Percentiles rank a stretch among this genome's conserved stretches.
Conservation (phyloP, 192 early-diverging fungal genomes). For the Backusella circina region DNA sequence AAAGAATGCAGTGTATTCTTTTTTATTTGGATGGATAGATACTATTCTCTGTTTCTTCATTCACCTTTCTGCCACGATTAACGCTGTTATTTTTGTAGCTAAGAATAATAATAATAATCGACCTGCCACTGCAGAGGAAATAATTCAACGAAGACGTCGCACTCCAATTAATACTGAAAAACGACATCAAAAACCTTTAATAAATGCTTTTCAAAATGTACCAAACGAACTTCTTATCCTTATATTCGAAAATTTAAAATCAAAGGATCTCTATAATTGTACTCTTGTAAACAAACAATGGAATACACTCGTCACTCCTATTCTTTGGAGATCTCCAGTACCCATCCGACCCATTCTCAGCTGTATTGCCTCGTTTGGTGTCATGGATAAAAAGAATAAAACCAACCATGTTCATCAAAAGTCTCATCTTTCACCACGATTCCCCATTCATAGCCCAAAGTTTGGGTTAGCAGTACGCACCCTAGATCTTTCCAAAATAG, state of each 20-base stretch:
- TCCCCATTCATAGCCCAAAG: constrained; percentile 9
- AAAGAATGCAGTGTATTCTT: not conserved
- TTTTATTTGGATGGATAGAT: constrained; percentile 1
- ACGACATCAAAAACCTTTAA: not conserved
- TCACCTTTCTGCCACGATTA: not conserved
- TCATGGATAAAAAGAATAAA: not conserved
- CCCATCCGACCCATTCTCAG: constrained; percentile 11
- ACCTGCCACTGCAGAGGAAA: not conserved
- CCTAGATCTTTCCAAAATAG: constrained; percentile 7
- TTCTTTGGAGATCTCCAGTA: constrained; percentile 13
- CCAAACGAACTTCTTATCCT: constrained; percentile 14
- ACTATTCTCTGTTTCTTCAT: not conserved
- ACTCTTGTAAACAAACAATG: constrained; percentile 12
- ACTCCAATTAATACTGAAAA: not conserved
- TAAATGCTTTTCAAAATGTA: not conserved
- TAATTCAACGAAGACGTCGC: not conserved
- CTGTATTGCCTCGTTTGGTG: not conserved
- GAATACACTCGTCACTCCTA: constrained; percentile 11
- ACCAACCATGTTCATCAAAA: not conserved
- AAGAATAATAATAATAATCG: not conserved
- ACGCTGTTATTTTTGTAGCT: not conserved
- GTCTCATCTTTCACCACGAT: not conserved
- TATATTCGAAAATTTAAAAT: constrained; percentile 4
- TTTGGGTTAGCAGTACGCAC: constrained; percentile 7
- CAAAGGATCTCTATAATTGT: constrained; percentile 9